These are phyloP conservation scores for Mortierella sp. DNA, from an alignment of 371 early-diverging fungal genomes.

Conservation along the genomic window DNA sequence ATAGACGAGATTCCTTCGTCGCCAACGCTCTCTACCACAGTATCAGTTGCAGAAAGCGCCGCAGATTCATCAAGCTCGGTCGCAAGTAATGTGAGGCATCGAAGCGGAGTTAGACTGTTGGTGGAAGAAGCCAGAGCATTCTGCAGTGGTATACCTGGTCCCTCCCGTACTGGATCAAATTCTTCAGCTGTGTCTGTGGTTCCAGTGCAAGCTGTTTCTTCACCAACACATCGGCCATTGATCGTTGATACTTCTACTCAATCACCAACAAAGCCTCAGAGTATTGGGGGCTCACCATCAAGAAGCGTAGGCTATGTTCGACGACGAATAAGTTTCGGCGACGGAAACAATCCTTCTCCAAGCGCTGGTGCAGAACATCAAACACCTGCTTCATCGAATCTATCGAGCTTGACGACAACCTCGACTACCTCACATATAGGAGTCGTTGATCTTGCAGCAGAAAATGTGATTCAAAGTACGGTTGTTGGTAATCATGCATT, in stretches of 20 bases:
- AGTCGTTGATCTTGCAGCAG: constrained; percentile 47
- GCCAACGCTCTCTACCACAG: background rate
- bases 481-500: constrained; percentile 48
- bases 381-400: background rate
- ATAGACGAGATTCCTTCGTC: constrained; percentile 1
- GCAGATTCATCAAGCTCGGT: background rate
- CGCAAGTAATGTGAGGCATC: background rate
- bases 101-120: constrained; percentile 19
- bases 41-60: background rate
- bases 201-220: background rate
- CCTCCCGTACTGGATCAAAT: constrained; percentile 1
- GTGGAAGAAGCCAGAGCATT: constrained; percentile 52
- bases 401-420: background rate
- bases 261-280: background rate
- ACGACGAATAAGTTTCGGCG: constrained; percentile 14
- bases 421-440: background rate
- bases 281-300: constrained; percentile 12
- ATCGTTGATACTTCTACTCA: background rate
- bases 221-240: constrained; percentile 6
- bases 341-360: background rate
- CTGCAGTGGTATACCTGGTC: constrained; percentile 27
- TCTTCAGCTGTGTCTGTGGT: background rate
- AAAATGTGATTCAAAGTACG: constrained; percentile 43
- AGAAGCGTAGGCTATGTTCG: background rate
- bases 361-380: background rate